phyloP scores from a whole-genome alignment of 352 stramenopile species.

The Globisporangium yorkense region DNA sequence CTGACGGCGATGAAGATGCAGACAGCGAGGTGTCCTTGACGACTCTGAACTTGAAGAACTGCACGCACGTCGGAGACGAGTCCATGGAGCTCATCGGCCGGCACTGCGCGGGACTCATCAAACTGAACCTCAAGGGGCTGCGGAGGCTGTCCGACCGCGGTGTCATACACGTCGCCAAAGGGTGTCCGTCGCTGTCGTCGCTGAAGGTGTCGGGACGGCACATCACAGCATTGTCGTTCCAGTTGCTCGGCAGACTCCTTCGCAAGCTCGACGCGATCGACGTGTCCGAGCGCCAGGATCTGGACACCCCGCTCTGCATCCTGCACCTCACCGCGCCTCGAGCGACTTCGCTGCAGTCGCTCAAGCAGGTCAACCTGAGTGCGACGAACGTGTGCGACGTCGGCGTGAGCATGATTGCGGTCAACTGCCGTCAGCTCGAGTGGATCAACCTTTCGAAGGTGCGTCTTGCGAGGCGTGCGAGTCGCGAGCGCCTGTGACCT shows the following conservation, averaged over 20 bases:
- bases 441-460: constrained; percentile 63
- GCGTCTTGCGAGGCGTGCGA: not conserved
- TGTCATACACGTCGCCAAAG: constrained; percentile 38
- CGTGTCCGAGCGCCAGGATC: constrained; percentile 35
- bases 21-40: constrained; percentile 7
- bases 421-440: constrained; percentile 30
- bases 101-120: constrained; percentile 28
- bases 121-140: constrained; percentile 49
- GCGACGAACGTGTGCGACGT: constrained; percentile 55
- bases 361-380: constrained; percentile 36
- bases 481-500: not conserved
- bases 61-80: constrained; percentile 35
- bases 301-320: constrained; percentile 44
- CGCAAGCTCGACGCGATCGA: constrained; percentile 33
- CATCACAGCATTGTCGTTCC: constrained; percentile 41
- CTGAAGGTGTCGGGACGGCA: constrained; percentile 51
- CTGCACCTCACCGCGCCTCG: constrained; percentile 18
- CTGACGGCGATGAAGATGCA: constrained; percentile 22
- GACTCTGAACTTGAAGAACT: constrained; percentile 55
- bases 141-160: constrained; percentile 53
- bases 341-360: constrained; percentile 8
- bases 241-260: constrained; percentile 50
- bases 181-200: constrained; percentile 27
- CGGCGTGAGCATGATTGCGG: constrained; percentile 48
- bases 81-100: constrained; percentile 27